phyloP scores from a whole-genome alignment of 2,329 filamentous ascomycete genomes.

The Aspergillus ochraceus region DNA sequence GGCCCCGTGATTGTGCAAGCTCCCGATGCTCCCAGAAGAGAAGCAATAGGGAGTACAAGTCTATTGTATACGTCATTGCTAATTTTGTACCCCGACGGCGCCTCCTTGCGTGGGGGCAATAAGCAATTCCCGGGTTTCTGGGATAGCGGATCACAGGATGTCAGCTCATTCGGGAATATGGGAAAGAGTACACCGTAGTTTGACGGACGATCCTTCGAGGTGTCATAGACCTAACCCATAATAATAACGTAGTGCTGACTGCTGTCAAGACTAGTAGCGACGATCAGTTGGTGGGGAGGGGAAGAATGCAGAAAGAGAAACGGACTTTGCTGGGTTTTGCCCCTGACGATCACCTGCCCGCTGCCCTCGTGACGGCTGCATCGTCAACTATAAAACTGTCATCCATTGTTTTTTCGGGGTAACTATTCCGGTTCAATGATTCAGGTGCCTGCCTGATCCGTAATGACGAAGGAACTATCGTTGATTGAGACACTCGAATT shows the following conservation, averaged over 20 bases:
- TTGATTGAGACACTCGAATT: no score
- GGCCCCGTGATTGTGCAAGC: no score
- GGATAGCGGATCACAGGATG: not conserved
- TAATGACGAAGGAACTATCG: no score
- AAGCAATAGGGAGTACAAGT: no score
- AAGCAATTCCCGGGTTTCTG: not conserved
- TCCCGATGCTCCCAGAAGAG: no score
- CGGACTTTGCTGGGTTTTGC: not conserved
- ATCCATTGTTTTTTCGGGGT: no score
- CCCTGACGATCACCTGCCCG: not conserved
- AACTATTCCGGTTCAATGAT: no score
- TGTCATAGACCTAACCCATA: not conserved
- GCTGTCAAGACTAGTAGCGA: not conserved
- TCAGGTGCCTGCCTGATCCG: no score
- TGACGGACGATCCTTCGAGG: not conserved
- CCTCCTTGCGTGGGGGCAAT: not conserved
- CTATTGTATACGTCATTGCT: not conserved
- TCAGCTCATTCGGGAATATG: not conserved
- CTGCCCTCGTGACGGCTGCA: not conserved
- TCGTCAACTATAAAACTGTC: not conserved
- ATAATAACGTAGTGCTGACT: not conserved
- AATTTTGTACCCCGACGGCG: not conserved
- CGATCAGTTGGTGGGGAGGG: not conserved
- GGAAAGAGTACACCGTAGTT: not conserved
- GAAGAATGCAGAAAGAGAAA: no score